Evolutionary conservation across 768 basidiomycete genomes (phyloP).

Genomic region (Mrakia frigida): DNA sequence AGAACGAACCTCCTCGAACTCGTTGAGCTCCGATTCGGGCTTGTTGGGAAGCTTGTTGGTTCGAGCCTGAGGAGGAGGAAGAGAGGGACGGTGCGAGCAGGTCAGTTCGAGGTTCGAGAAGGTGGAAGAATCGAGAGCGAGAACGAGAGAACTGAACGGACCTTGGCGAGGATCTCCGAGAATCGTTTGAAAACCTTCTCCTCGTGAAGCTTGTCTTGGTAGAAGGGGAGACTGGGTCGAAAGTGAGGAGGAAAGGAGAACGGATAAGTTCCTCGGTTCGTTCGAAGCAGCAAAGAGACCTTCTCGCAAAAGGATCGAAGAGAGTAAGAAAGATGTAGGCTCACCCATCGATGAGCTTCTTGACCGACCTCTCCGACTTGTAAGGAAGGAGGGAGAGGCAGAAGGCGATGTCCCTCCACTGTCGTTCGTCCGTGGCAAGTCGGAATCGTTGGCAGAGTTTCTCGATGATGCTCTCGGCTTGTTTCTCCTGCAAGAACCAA

Average conservation of each 20-base stretch:
- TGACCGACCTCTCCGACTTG: conserved; percentile 93
- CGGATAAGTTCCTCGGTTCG: background rate
- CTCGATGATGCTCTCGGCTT: conserved; percentile 94
- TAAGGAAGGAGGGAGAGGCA: conserved; percentile 90
- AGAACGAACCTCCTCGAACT: conserved; percentile 72
- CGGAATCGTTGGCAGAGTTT: conserved; percentile 96
- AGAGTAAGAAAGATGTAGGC: conserved; percentile 10
- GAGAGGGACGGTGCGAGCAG: background rate
- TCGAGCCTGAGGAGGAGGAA: conserved; percentile 55
- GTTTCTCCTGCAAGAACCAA: conserved; percentile 73
- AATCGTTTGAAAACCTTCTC: conserved; percentile 72
- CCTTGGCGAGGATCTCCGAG: conserved; percentile 86
- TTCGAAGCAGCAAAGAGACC: background rate
- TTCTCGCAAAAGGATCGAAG: background rate
- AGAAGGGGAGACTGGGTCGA: conserved; percentile 62
- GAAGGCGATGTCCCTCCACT: conserved; percentile 96
- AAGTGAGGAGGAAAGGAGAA: background rate
- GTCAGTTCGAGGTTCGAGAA: background rate
- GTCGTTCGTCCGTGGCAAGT: conserved; percentile 76
- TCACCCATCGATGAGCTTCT: conserved; percentile 82
- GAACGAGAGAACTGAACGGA: conserved; percentile 38
- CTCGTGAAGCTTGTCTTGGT: conserved; percentile 94
- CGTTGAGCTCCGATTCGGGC: conserved; percentile 85
- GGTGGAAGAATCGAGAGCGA: background rate
- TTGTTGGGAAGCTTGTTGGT: conserved; percentile 86